These are phyloP conservation scores for Hyphopichia burtonii DNA, from an alignment of 1,139 yeast genomes.

Conservation along the genomic window DNA sequence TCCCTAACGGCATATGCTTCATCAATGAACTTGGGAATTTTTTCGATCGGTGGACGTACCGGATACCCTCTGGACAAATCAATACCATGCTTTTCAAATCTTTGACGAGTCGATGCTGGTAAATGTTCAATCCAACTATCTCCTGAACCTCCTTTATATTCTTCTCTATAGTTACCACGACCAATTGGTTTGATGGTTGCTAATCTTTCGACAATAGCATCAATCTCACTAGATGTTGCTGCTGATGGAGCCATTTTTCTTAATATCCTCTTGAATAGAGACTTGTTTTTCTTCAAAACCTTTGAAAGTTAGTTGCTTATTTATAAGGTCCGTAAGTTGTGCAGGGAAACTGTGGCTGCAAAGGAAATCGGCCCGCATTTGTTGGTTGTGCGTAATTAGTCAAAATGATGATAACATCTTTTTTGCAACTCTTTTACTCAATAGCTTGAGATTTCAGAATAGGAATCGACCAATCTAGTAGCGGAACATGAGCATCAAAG, in stretches of 20 bases:
- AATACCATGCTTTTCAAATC: conserved; percentile 36
- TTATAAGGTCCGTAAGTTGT: not conserved
- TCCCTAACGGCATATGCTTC: conserved; percentile 14
- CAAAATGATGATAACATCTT: too few species aligned
- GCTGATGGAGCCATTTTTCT: conserved; percentile 5
- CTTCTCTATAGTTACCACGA: conserved; percentile 2
- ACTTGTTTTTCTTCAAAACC: too few species aligned
- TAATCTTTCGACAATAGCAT: conserved; percentile 93
- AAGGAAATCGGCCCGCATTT: not conserved
- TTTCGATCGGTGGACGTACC: conserved; percentile 25
- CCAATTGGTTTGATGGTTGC: conserved; percentile 27
- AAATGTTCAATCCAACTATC: conserved; percentile 20
- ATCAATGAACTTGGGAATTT: conserved; percentile 15
- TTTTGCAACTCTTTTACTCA: too few species aligned
- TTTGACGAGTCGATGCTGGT: conserved; percentile 33
- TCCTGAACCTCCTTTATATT: conserved; percentile 12
- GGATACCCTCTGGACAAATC: conserved; percentile 48
- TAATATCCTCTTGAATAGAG: too few species aligned
- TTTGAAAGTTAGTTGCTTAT: not conserved
- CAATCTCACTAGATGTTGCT: conserved; percentile 59
- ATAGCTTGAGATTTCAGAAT: too few species aligned
- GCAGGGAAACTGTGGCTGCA: conserved; percentile 5
- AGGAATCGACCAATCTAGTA: too few species aligned
- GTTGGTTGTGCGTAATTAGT: not conserved
- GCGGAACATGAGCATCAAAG: too few species aligned